These are phyloP conservation scores for Umbelopsis vinacea DNA, from an alignment of 192 early-diverging fungal species.

Conservation along the genomic window DNA sequence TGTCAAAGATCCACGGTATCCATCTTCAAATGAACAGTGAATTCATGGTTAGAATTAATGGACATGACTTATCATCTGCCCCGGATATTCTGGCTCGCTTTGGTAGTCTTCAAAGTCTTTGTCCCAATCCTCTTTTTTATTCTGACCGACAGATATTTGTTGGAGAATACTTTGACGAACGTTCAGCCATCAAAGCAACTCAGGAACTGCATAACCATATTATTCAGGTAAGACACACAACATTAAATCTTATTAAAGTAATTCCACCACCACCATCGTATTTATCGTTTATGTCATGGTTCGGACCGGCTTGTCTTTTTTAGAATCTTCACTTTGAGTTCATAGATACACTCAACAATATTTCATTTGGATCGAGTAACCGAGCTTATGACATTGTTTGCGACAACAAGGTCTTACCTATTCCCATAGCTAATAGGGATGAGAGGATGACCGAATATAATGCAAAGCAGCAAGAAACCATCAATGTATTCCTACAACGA, in stretches of 20 bases:
- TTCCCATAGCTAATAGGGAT: no score
- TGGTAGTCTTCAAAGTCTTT: constrained; percentile 46
- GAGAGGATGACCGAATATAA: neutral
- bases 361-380: no score
- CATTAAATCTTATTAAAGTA: neutral
- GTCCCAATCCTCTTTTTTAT: constrained; percentile 20
- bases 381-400: constrained; percentile 25
- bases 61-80: neutral
- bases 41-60: neutral
- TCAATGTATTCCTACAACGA: neutral
- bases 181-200: constrained; percentile 43
- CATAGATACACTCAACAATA: constrained; percentile 20
- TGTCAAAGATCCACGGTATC: neutral
- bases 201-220: constrained; percentile 34
- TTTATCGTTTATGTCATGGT: neutral
- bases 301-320: neutral
- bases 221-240: constrained; percentile 33
- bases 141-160: constrained; percentile 26
- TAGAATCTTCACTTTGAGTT: constrained; percentile 8
- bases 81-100: constrained; percentile 36
- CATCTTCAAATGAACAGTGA: neutral
- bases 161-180: constrained; percentile 55
- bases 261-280: no score
- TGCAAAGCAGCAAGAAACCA: neutral
- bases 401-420: no score